Percentiles rank a stretch among this genome's conserved stretches.
Evolutionary conservation across 305 asterid genomes (phyloP).

Genomic region (Fraxinus albicans): DNA sequence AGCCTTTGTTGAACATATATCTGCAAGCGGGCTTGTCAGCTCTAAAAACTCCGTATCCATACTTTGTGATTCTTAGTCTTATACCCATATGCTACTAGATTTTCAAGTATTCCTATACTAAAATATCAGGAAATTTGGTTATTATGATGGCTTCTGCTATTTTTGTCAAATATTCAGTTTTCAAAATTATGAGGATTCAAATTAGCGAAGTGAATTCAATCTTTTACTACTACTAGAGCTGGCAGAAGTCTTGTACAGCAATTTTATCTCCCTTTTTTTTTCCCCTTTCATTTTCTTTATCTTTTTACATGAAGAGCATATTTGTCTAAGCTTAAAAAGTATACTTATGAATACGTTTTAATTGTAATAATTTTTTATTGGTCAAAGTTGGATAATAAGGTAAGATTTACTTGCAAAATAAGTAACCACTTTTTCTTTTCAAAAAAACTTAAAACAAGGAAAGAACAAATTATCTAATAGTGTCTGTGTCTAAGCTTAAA

Average conservation of each 20-base stretch:
- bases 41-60: slow-evolving; percentile 97
- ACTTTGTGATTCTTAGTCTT: not conserved
- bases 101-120: slow-evolving; percentile 10
- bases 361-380: not conserved
- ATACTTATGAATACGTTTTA: not conserved
- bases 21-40: slow-evolving; percentile 98
- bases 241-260: slow-evolving; percentile 1
- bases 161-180: not conserved
- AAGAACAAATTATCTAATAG: not conserved
- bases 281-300: not conserved
- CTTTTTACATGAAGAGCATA: not conserved
- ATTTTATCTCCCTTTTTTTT: not conserved
- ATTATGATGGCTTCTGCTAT: not conserved
- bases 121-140: not conserved
- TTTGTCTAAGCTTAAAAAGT: not conserved
- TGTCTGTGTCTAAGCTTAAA: not conserved
- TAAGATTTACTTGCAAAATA: not conserved
- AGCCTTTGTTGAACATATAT: slow-evolving; percentile 84
- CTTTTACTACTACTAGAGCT: not conserved
- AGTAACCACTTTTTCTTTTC: not conserved
- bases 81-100: not conserved
- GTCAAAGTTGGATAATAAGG: not conserved
- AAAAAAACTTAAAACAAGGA: not conserved
- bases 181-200: not conserved
- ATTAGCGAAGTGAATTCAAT: not conserved